Evolutionary conservation across 768 basidiomycete species (phyloP).

Genomic region (Collybia sp.): DNA sequence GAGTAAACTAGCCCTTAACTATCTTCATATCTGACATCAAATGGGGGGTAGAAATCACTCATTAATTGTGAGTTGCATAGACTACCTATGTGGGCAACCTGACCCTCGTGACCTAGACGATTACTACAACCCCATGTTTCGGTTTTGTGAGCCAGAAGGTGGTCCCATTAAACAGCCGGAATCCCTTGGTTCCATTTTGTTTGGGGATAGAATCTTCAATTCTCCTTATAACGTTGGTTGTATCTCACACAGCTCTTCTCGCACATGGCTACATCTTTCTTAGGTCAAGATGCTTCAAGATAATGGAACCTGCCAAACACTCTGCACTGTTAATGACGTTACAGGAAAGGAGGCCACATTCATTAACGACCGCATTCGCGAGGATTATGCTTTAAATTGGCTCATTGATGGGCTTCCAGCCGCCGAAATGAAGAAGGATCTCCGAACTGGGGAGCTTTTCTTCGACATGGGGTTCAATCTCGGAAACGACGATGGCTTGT

Average conservation of each 20-base stretch:
- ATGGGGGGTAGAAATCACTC: slow-evolving; percentile 67
- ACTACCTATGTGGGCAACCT: neutral
- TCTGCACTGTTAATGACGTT: slow-evolving; percentile 59
- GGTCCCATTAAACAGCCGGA: slow-evolving; percentile 77
- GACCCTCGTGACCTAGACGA: slow-evolving; percentile 54
- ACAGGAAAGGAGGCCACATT: slow-evolving; percentile 76
- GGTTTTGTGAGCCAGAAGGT: slow-evolving; percentile 78
- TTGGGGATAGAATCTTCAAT: slow-evolving; percentile 92
- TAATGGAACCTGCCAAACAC: slow-evolving; percentile 66
- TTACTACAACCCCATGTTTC: slow-evolving; percentile 84
- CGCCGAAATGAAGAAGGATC: slow-evolving; percentile 86
- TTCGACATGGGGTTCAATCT: slow-evolving; percentile 94
- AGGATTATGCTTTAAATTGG: slow-evolving; percentile 94
- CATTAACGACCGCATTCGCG: slow-evolving; percentile 86
- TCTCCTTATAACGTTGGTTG: slow-evolving; percentile 78
- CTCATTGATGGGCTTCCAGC: slow-evolving; percentile 92
- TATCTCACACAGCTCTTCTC: neutral
- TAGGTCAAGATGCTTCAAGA: slow-evolving; percentile 82
- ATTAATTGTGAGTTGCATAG: slow-evolving; percentile 69
- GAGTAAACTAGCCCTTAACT: slow-evolving; percentile 19
- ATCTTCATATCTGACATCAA: slow-evolving; percentile 1
- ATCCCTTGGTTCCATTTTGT: slow-evolving; percentile 89
- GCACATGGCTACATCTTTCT: neutral
- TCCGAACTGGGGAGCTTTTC: slow-evolving; percentile 77
- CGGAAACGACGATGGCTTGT: slow-evolving; percentile 64